phyloP scores from a whole-genome alignment of 2,329 filamentous ascomycete species.

The Pseudogymnoascus sp. region DNA sequence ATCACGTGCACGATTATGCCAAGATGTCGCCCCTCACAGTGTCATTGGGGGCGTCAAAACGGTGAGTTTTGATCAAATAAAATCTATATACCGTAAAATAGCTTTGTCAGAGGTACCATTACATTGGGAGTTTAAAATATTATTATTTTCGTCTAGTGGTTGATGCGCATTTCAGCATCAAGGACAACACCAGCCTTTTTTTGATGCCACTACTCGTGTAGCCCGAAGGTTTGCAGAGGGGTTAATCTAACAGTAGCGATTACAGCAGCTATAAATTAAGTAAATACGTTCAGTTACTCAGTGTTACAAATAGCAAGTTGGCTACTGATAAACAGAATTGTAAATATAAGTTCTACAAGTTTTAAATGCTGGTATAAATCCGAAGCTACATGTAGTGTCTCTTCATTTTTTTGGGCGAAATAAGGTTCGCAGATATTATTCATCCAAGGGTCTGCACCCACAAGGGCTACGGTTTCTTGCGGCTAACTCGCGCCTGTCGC shows the following conservation, averaged over 20 bases:
- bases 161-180: neutral
- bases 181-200: neutral
- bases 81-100: neutral
- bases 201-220: neutral
- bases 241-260: too few species aligned
- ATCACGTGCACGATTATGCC: neutral
- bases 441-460: neutral
- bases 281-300: too few species aligned
- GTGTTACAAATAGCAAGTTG: too few species aligned
- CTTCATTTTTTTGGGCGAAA: too few species aligned
- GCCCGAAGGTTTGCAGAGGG: too few species aligned
- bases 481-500: conserved; percentile 4
- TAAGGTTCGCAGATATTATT: neutral
- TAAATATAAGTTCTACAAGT: too few species aligned
- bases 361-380: too few species aligned
- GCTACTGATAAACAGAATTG: too few species aligned
- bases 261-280: too few species aligned
- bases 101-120: neutral
- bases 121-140: neutral
- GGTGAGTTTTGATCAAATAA: neutral
- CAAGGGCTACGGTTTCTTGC: neutral
- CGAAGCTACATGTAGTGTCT: too few species aligned
- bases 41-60: neutral
- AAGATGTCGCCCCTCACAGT: neutral
- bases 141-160: neutral